phyloP scores from a whole-genome alignment of 176 grass and related monocot genomes.

The bread wheat (Triticum aestivum) region DNA sequence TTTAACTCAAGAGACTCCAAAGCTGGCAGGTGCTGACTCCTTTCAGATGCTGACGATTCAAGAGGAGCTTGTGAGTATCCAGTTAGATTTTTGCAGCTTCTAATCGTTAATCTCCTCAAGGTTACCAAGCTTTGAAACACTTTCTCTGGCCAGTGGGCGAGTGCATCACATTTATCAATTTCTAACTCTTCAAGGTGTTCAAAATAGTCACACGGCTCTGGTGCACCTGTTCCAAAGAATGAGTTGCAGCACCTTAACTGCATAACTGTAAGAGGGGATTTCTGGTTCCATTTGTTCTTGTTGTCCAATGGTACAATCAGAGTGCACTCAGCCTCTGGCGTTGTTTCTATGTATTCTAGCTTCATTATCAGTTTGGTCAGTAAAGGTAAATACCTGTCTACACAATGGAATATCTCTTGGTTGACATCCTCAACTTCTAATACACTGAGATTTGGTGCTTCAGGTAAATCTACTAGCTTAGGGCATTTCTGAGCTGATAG shows the following conservation, averaged over 20 bases:
- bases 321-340: neutral
- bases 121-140: neutral
- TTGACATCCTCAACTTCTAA: fast-evolving
- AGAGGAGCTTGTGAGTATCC: neutral
- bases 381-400: neutral
- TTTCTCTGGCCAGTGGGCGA: neutral
- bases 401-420: neutral
- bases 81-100: neutral
- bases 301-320: neutral
- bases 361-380: neutral
- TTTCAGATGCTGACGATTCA: too few species aligned
- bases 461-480: too few species aligned
- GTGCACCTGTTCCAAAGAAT: neutral
- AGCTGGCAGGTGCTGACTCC: neutral
- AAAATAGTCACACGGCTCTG: neutral
- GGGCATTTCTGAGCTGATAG: too few species aligned
- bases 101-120: neutral
- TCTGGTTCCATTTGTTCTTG: neutral
- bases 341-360: neutral
- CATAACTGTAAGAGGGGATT: neutral
- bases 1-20: fast-evolving
- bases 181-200: neutral
- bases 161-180: fast-evolving
- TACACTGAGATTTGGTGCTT: neutral
- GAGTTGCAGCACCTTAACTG: fast-evolving